Conservation (phyloP, 164 flowering plant species). For the Hamamelis virginiana region DNA sequence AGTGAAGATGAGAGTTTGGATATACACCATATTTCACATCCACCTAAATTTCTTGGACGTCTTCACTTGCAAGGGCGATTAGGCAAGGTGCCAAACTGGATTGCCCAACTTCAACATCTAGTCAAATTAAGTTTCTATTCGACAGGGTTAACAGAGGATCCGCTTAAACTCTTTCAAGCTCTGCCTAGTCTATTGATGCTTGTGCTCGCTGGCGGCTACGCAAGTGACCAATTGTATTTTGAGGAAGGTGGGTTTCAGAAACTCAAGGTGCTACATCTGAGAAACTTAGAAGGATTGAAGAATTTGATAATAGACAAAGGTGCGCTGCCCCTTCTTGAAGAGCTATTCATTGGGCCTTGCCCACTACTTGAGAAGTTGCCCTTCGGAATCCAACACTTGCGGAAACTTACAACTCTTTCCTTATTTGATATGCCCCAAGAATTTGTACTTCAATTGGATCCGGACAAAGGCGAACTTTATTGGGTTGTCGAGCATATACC, state of each 20-base stretch:
- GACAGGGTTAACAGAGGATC: neutral
- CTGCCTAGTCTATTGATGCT: no score
- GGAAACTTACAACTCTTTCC: neutral
- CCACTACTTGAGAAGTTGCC: constrained; percentile 3
- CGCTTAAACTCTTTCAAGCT: constrained; percentile 2
- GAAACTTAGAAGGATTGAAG: neutral
- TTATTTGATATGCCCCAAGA: neutral
- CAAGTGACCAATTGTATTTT: neutral
- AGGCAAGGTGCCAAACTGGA: no score
- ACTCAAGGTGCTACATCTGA: no score
- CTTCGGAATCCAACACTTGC: constrained; percentile 4
- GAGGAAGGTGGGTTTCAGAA: no score
- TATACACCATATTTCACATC: no score
- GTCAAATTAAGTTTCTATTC: neutral
- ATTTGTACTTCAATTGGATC: neutral
- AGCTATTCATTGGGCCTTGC: neutral
- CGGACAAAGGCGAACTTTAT: neutral
- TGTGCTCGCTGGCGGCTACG: neutral
- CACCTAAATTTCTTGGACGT: neutral
- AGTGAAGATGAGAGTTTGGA: no score
- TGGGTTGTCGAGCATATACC: neutral
- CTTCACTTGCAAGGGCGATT: constrained; percentile 7
- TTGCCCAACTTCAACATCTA: no score
- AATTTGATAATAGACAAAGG: no score
- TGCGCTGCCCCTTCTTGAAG: no score